Percentiles rank a stretch among this genome's conserved stretches.
These are phyloP conservation scores for Magnolia officinalis DNA, from an alignment of 164 flowering plant species.

Conservation along the genomic window DNA sequence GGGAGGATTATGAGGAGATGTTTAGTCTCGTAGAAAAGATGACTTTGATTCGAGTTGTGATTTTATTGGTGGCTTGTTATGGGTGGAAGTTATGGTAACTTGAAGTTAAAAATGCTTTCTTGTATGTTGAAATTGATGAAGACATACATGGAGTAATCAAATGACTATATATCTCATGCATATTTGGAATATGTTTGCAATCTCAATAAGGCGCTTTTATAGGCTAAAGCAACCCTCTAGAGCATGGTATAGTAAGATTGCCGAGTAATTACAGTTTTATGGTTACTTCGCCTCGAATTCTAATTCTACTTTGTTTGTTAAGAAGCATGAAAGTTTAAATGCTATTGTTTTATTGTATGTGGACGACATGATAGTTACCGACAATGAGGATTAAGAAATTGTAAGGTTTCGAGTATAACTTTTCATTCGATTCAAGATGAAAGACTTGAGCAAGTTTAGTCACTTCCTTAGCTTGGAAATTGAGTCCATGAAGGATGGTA, in stretches of 20 bases:
- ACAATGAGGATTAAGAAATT: background rate
- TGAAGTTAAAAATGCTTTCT: background rate
- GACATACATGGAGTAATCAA: background rate
- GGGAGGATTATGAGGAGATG: background rate
- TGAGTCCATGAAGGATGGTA: background rate
- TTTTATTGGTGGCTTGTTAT: background rate
- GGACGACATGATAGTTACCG: background rate
- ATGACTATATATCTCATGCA: background rate
- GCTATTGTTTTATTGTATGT: constrained; percentile 8
- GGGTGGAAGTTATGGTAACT: background rate
- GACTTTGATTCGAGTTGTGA: background rate
- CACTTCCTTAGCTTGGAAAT: constrained; percentile 19
- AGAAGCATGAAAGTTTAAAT: background rate
- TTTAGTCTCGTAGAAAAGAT: background rate
- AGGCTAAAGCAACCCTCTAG: background rate
- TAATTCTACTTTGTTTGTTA: background rate
- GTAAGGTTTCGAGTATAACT: background rate
- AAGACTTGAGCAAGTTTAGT: constrained; percentile 10
- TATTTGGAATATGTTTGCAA: background rate
- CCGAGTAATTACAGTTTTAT: background rate
- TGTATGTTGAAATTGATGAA: background rate
- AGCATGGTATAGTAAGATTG: background rate
- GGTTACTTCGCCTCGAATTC: background rate
- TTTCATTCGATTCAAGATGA: constrained; percentile 18
- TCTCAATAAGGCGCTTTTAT: background rate